Percentiles rank a stretch among this genome's conserved stretches.
Conservation (phyloP, 305 asterid genomes). For the Solanum chacoense region DNA sequence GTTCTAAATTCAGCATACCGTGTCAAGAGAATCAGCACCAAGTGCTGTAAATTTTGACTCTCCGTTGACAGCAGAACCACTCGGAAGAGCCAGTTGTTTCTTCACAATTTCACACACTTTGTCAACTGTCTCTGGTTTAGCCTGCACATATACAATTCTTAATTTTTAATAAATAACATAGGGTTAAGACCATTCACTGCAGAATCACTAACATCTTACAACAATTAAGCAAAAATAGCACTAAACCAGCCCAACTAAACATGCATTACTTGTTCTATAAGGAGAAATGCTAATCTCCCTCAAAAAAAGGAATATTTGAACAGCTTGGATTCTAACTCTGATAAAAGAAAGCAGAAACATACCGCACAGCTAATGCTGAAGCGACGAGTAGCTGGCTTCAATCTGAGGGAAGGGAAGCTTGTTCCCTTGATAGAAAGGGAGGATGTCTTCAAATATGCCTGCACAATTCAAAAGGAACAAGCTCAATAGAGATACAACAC, state of each 20-base stretch:
- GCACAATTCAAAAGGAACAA: background rate
- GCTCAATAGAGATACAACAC: background rate
- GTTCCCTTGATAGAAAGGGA: slow-evolving; percentile 44
- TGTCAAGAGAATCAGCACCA: slow-evolving; percentile 99
- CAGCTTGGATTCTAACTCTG: background rate
- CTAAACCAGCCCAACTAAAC: background rate
- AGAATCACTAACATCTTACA: background rate
- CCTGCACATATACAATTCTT: slow-evolving; percentile 33
- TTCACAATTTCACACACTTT: slow-evolving; percentile 77
- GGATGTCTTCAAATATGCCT: background rate
- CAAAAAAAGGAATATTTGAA: background rate
- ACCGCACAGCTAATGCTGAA: slow-evolving; percentile 65
- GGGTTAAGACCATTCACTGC: background rate
- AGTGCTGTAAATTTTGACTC: slow-evolving; percentile 60
- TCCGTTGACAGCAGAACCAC: slow-evolving; percentile 49
- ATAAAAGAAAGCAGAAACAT: slow-evolving; percentile 9
- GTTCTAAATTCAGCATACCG: slow-evolving; percentile 32
- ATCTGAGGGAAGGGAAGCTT: slow-evolving; percentile 35
- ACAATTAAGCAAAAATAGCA: background rate
- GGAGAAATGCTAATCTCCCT: background rate
- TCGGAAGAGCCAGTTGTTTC: slow-evolving; percentile 86
- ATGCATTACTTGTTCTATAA: background rate
- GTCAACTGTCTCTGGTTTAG: slow-evolving; percentile 75
- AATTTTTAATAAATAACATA: background rate
- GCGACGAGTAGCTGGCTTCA: slow-evolving; percentile 45